A percentile compares a stretch with the other conserved stretches of the same genome.
phyloP scores from a whole-genome alignment of 305 asterid species.

The Solanum aculeatissimum region DNA sequence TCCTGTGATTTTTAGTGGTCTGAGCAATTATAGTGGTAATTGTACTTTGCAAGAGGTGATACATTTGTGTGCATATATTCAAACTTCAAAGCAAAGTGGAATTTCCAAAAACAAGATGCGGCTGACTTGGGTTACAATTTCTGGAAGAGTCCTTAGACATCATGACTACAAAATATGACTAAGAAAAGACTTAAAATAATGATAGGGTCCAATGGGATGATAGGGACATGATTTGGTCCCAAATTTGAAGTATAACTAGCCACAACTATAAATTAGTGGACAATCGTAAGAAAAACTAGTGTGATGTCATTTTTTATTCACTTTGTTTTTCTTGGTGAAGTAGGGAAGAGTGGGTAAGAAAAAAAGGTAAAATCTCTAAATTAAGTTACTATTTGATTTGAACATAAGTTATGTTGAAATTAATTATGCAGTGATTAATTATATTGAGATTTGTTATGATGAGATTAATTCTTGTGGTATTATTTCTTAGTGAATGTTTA shows the following conservation, averaged over 20 bases:
- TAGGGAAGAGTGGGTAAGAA: neutral
- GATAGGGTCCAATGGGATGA: neutral
- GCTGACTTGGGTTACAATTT: neutral
- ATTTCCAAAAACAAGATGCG: neutral
- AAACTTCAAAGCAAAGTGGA: neutral
- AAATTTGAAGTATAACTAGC: neutral
- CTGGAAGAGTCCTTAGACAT: neutral
- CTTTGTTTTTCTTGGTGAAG: neutral
- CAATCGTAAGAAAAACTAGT: neutral
- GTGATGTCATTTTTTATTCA: neutral
- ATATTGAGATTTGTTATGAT: too few relatives aligned
- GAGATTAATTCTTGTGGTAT: too few relatives aligned
- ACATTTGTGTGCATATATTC: neutral
- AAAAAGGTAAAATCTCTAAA: neutral
- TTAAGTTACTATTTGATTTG: too few relatives aligned
- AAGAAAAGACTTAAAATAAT: neutral
- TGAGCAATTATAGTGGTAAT: neutral
- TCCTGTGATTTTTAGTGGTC: neutral
- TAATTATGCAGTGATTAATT: too few relatives aligned
- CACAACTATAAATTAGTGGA: neutral
- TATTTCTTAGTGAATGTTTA: too few relatives aligned
- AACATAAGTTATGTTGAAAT: too few relatives aligned
- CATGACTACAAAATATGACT: neutral
- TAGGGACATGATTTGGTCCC: neutral
- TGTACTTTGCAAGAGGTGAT: neutral